Evolutionary conservation across 2,329 filamentous ascomycete species (phyloP).

Genomic region (Tolypocladium cylindrosporum): DNA sequence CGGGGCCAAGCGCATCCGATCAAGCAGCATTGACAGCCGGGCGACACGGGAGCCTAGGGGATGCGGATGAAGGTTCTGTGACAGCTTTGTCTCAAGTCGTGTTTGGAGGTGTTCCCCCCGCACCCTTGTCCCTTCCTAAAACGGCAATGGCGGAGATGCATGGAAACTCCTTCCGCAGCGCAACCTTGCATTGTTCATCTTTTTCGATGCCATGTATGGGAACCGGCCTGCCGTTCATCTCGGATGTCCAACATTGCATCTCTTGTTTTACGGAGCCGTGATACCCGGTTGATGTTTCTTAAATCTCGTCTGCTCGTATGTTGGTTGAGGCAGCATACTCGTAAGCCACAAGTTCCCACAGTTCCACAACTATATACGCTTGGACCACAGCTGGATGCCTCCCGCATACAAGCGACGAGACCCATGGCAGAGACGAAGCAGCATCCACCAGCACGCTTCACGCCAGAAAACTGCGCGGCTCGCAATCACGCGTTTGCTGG

Average conservation of each 20-base stretch:
- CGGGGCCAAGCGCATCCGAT: conserved; percentile 9
- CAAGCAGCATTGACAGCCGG: background rate
- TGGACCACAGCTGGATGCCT: background rate
- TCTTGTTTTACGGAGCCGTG: background rate
- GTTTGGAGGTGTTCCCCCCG: conserved; percentile 1
- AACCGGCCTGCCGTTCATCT: background rate
- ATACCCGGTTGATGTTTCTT: background rate
- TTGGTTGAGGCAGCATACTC: background rate
- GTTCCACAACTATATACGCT: background rate
- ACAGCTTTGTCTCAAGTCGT: conserved; percentile 20
- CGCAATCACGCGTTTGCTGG: background rate
- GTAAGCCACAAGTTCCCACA: background rate
- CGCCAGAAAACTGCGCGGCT: background rate
- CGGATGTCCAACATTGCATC: background rate
- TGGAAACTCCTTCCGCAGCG: background rate
- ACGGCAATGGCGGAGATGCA: background rate
- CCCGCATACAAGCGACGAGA: background rate
- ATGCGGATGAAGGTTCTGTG: conserved; percentile 13
- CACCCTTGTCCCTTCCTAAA: background rate
- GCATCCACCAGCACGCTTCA: background rate
- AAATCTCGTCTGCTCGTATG: background rate
- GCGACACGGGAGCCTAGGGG: background rate
- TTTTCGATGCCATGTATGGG: background rate
- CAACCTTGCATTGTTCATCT: background rate
- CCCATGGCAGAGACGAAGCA: background rate